Base-by-base conservation (phyloP, 306 rosid species). In the Ormosia emarginata region DNA sequence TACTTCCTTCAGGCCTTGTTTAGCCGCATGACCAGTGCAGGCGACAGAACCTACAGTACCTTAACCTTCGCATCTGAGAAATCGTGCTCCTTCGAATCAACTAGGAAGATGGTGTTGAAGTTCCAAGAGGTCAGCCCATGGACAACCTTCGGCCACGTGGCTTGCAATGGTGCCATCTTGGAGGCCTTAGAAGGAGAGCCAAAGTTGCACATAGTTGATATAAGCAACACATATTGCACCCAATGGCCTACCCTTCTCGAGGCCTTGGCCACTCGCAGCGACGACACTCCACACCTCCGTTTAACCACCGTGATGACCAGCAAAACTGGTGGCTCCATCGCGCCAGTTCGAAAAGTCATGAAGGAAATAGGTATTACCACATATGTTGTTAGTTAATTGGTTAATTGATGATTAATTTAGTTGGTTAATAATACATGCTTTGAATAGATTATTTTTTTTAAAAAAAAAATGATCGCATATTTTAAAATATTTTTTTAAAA, bases 201-300 rank as follows among this genome's bases (percentile, higher is more conserved):
- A 0, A 95, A 86, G 79, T 69, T 95, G 7, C 99, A 95, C 47
- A 95, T 93, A 15, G 37, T 95, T 34, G 99, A 95, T 76, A 63
- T 95, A 10, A 95, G 98, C 83, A 92, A 93, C 74, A 91, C 99
- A 2, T 93, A 88, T 85, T 95, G 98, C 87, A 95, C 99, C 17
- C 99, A 95, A 36, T 95, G 99, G 99, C 99, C 99, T 0, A 95
- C 99, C 0, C 87, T 95, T 5, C 90, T 95, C 0, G 99, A 95
- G 81, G 93, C 98, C 8, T 41, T 95, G 0, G 99, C 99, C 0
- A 93, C 98, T 1, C 88, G 97, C 15, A 74, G 87, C 6, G 96
- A 92, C 46, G 94, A 95, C 34, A 93, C 98, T 0, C 99, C 99
- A 0, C 87, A 89, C 44, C 95, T 95, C 47, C 90, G 94, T 1